Evolutionary conservation across 768 basidiomycete genomes (phyloP).

Genomic region (Kwoniella botswanensis): DNA sequence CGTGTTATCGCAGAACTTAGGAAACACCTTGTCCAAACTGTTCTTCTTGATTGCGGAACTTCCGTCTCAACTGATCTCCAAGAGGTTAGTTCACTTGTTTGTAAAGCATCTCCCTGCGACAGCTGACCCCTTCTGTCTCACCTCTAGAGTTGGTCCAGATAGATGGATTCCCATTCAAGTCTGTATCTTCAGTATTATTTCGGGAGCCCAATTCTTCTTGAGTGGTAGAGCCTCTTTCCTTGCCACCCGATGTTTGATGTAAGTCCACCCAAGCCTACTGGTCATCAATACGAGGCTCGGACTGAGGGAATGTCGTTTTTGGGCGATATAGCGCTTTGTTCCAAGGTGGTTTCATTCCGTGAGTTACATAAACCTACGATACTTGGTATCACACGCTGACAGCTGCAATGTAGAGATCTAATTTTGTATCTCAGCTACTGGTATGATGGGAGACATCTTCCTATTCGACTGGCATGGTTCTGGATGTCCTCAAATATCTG

Average conservation of each 20-base stretch:
- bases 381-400: conserved; percentile 57
- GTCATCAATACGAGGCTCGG: conserved; percentile 44
- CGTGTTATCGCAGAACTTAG: conserved; percentile 41
- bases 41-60: conserved; percentile 63
- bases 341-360: conserved; percentile 65
- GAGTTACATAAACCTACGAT: conserved; percentile 30
- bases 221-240: conserved; percentile 65
- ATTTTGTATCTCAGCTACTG: conserved; percentile 72
- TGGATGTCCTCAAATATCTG: conserved; percentile 64
- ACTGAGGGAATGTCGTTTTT: too few relatives aligned
- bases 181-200: conserved; percentile 65
- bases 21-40: conserved; percentile 67
- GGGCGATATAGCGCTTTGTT: conserved; percentile 59
- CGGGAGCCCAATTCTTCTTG: conserved; percentile 68
- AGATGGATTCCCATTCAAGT: conserved; percentile 59
- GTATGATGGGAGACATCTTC: conserved; percentile 63
- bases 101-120: too few relatives aligned
- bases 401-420: conserved; percentile 61
- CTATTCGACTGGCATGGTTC: conserved; percentile 72
- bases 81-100: conserved; percentile 49
- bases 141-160: conserved; percentile 65
- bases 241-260: conserved; percentile 59
- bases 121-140: too few relatives aligned
- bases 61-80: conserved; percentile 71
- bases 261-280: background rate